These are phyloP conservation scores for Gypsophila paniculata DNA, from an alignment of 179 eudicot genomes.

Conservation along the genomic window DNA sequence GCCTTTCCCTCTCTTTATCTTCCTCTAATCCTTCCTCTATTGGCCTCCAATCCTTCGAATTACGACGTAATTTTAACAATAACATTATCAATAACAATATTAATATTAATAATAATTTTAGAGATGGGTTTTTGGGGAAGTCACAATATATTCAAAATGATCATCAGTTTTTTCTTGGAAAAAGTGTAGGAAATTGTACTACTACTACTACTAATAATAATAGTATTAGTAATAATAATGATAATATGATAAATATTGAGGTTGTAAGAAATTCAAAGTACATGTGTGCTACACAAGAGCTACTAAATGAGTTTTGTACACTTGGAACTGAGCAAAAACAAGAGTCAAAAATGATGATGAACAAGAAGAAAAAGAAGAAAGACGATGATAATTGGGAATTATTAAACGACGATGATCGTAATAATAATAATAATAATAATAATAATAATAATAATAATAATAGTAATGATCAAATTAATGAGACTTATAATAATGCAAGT, in stretches of 20 bases:
- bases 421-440: slow-evolving; percentile 25
- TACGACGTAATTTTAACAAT: slow-evolving; percentile 27
- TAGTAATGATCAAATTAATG: neutral
- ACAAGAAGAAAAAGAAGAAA: slow-evolving; percentile 32
- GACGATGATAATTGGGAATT: slow-evolving; percentile 20
- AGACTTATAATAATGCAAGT: slow-evolving; percentile 25
- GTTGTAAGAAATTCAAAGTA: slow-evolving; percentile 63
- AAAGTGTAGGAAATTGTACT: slow-evolving; percentile 9
- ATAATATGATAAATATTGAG: slow-evolving; percentile 10
- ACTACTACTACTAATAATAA: neutral
- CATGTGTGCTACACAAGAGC: slow-evolving; percentile 69
- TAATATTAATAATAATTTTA: neutral
- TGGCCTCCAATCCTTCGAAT: slow-evolving; percentile 71
- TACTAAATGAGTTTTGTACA: slow-evolving; percentile 70
- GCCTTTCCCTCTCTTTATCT: slow-evolving; percentile 72
- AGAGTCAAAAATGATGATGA: no score
- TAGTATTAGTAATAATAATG: neutral
- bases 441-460: slow-evolving; percentile 17
- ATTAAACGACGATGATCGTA: neutral
- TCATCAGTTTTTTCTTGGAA: no score
- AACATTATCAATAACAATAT: slow-evolving; percentile 11
- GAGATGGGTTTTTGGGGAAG: slow-evolving; percentile 29
- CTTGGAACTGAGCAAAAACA: slow-evolving; percentile 44
- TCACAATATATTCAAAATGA: slow-evolving; percentile 19
- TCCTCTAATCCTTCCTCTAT: slow-evolving; percentile 62